phyloP scores from a whole-genome alignment of 2,329 filamentous ascomycete genomes.

The Arachnopeziza araneosa region DNA sequence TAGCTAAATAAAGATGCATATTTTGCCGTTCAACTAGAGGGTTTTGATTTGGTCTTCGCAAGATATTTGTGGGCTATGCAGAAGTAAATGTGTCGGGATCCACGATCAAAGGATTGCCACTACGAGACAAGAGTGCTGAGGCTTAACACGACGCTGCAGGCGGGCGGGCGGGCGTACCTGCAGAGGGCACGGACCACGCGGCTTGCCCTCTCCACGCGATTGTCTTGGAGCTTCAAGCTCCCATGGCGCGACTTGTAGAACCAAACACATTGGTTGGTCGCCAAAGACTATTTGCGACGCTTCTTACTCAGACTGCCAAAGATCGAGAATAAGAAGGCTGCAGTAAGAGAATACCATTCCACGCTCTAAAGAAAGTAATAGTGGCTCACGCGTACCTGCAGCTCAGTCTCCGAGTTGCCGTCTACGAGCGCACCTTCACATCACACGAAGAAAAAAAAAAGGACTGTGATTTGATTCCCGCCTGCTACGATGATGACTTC shows the following conservation, averaged over 20 bases:
- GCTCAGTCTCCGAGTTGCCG: not conserved
- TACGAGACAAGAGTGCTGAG: not conserved
- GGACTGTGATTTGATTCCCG: too few species aligned
- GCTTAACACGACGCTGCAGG: not conserved
- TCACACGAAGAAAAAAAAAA: too few species aligned
- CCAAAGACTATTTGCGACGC: not conserved
- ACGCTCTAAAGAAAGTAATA: not conserved
- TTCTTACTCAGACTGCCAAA: not conserved
- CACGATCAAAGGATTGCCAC: too few species aligned
- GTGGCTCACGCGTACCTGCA: not conserved
- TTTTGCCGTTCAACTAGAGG: not conserved
- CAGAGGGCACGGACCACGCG: not conserved
- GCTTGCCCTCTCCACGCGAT: not conserved
- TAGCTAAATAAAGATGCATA: not conserved
- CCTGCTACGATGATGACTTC: not conserved
- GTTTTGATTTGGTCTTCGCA: too few species aligned
- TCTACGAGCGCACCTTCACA: not conserved
- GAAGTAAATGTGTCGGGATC: too few species aligned
- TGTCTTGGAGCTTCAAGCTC: not conserved
- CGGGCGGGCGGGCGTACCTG: not conserved
- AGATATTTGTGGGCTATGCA: too few species aligned
- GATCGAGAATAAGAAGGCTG: not conserved
- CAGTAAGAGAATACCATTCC: not conserved
- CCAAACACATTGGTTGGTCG: not conserved
- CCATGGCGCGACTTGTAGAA: not conserved